Evolutionary conservation across 768 basidiomycete genomes (phyloP), one percentile per base, ranked within the genome.

Genomic region (Russula brevipes): DNA sequence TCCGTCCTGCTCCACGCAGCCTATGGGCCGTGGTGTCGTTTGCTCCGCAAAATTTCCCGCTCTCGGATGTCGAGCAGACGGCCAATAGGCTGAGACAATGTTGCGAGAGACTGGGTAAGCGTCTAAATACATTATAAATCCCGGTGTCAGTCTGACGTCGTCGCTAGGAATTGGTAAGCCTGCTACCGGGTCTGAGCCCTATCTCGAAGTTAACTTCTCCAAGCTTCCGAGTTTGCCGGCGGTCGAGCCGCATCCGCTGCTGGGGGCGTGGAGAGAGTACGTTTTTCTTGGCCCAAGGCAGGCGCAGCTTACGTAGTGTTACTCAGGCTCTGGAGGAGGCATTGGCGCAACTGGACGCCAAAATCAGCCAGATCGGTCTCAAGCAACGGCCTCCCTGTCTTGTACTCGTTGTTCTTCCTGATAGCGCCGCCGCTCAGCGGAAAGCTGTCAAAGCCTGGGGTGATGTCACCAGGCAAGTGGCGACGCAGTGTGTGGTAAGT

Each of bases 371-470:
- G 31, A 2, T 42, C 12, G 53, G 44, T 35, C 44, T 53, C 8
- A 60, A 49, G 17, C 57, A 57, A 50, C 19, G 45, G 17, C 66
- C 55, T 1, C 57, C 72, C 62, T 17, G 59, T 9, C 51, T 86
- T 14, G 69, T 88, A 0, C 49, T 88, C 5, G 79, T 80, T 0
- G 73, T 89, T 4, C 75, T 87, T 17, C 85, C 86, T 0, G 64
- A 73, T 0, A 74, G 75, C 14, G 84, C 83, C 0, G 78, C 77
- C 0, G 78, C 78, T 0, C 74, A 83, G 0, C 71, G 82, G 12
- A 72, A 71, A 3, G 55, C 66, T 0, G 77, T 88, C 31, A 88
- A 88, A 63, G 76, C 77, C 30, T 85, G 80, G 77, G 85, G 86
- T 0, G 85, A 86, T 68, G 70, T 73, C n/a, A 61, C 39, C n/a